These are phyloP conservation scores for Gleditsia sinensis DNA, from an alignment of 306 rosid species.

Conservation along the genomic window DNA sequence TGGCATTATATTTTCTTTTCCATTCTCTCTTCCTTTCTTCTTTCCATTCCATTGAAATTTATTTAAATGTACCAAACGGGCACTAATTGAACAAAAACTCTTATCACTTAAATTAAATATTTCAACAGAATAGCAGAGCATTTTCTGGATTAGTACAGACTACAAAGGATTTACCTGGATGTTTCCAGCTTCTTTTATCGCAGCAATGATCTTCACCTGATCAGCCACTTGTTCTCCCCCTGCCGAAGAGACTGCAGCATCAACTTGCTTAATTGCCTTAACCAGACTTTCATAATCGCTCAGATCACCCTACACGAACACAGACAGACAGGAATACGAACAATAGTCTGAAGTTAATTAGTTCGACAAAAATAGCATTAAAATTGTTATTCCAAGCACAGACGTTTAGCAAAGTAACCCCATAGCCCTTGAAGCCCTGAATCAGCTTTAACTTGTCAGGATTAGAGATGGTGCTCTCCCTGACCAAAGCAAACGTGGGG, in stretches of 20 bases:
- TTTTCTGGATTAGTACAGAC: too few relatives aligned
- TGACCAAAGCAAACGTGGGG: constrained; percentile 40
- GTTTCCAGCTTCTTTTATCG: constrained; percentile 55
- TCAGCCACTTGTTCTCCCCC: constrained; percentile 32
- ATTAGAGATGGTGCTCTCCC: constrained; percentile 36
- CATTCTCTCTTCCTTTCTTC: too few relatives aligned
- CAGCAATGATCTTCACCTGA: constrained; percentile 46
- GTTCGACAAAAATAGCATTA: background rate
- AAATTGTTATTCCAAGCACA: background rate
- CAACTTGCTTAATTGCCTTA: constrained; percentile 49
- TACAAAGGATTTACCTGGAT: too few relatives aligned
- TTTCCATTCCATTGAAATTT: too few relatives aligned
- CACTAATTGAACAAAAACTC: too few relatives aligned
- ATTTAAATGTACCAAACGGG: too few relatives aligned
- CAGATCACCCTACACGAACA: constrained; percentile 40
- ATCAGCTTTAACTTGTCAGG: constrained; percentile 40
- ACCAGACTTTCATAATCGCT: constrained; percentile 39
- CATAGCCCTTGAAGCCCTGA: constrained; percentile 37
- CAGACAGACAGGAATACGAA: background rate
- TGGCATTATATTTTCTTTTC: too few relatives aligned
- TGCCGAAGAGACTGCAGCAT: constrained; percentile 38
- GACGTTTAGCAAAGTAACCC: constrained; percentile 44
- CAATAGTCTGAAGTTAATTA: background rate
- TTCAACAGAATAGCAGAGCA: too few relatives aligned
- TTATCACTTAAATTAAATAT: too few relatives aligned